These are phyloP conservation scores for Verruconis gallopava DNA, from an alignment of 2,329 filamentous ascomycete species.

Conservation along the genomic window DNA sequence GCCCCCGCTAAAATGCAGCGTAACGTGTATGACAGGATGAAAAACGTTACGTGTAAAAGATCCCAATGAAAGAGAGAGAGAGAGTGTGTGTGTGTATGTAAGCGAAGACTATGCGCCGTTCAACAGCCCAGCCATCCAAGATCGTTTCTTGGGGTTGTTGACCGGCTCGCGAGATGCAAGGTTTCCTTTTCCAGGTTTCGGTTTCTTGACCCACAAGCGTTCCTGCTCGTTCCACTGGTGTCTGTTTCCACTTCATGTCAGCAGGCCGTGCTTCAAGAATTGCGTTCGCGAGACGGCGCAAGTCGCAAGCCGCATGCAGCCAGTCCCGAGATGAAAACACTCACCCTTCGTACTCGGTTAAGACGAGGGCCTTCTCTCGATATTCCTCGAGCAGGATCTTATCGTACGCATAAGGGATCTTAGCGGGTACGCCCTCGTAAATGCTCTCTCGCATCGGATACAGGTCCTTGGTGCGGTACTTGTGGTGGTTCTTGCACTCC, in stretches of 20 bases:
- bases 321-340: no score
- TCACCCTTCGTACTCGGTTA: conserved; percentile 50
- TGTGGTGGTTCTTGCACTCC: conserved; percentile 71
- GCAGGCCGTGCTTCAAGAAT: background rate
- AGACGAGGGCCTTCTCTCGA: conserved; percentile 44
- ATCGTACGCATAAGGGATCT: conserved; percentile 57
- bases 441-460: conserved; percentile 62
- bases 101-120: no score
- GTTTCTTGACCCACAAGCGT: conserved; percentile 7
- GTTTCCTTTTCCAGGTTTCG: background rate
- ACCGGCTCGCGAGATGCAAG: background rate
- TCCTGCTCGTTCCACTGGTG: conserved; percentile 6
- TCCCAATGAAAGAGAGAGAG: no score
- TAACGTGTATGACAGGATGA: no score
- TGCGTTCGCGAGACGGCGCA: background rate
- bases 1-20: no score
- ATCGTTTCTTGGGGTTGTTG: background rate
- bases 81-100: no score
- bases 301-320: no score
- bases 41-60: no score
- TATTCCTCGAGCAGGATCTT: conserved; percentile 55
- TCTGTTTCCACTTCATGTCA: conserved; percentile 3
- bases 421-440: conserved; percentile 61
- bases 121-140: no score
- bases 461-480: conserved; percentile 56